Conservation (phyloP, 345 rosid genomes). For the Hevea brasiliensis region DNA sequence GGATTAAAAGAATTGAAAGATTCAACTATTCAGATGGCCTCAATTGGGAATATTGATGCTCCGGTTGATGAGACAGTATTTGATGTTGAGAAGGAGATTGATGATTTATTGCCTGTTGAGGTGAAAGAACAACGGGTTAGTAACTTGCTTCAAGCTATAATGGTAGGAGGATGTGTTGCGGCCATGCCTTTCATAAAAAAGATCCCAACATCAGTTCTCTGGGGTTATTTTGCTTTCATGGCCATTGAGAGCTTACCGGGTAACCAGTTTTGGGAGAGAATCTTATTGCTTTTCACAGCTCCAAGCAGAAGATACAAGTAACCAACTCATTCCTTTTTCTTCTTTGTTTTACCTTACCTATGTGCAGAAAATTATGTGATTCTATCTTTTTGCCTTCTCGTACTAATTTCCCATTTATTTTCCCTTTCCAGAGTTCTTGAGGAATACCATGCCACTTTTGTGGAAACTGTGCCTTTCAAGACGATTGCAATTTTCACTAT, state of each 20-base stretch:
- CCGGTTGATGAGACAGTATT: conserved; percentile 24
- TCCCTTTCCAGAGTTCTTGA: conserved; percentile 26
- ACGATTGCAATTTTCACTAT: conserved; percentile 26
- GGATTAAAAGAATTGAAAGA: conserved; percentile 26
- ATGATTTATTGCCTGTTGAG: conserved; percentile 28
- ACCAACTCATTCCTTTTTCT: not conserved
- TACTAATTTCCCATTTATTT: not conserved
- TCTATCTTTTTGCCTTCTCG: not conserved
- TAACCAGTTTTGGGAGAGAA: conserved; percentile 37
- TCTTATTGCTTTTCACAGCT: conserved; percentile 32
- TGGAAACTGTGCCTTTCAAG: conserved; percentile 35
- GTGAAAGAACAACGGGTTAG: conserved; percentile 35
- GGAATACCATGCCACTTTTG: conserved; percentile 27
- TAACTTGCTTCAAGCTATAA: conserved; percentile 29
- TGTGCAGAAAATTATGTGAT: not conserved
- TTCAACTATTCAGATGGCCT: conserved; percentile 23
- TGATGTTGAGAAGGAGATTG: conserved; percentile 34
- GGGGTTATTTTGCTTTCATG: conserved; percentile 40
- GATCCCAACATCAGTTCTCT: conserved; percentile 35
- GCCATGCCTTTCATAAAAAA: conserved; percentile 34
- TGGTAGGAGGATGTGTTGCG: conserved; percentile 27
- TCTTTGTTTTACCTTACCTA: not conserved
- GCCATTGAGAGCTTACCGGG: conserved; percentile 38
- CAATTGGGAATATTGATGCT: conserved; percentile 15
- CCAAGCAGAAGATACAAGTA: conserved; percentile 37